A percentile compares a stretch with the other conserved stretches of the same genome.
Evolutionary conservation across 805 yeast species (phyloP).

Genomic region (Metschnikowia koreensis): DNA sequence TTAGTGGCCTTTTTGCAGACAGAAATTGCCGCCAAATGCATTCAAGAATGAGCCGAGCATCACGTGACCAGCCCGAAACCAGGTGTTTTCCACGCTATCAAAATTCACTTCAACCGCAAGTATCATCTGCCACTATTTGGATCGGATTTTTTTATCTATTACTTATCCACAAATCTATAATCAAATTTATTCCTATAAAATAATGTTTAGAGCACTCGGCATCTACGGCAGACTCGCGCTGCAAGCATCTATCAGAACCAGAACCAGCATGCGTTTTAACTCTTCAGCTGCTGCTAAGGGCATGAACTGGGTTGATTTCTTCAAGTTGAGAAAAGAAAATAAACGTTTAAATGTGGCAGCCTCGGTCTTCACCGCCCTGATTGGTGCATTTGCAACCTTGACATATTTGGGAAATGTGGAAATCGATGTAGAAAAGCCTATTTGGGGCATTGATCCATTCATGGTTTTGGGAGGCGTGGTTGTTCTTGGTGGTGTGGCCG

Average conservation of each 20-base stretch:
- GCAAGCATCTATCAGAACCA: not conserved
- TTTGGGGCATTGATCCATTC: conserved; percentile 88
- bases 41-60: too few species aligned
- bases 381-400: conserved; percentile 70
- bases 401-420: conserved; percentile 74
- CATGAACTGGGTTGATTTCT: conserved; percentile 78
- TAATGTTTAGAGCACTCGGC: conserved; percentile 14
- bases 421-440: conserved; percentile 81
- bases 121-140: not conserved
- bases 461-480: conserved; percentile 76
- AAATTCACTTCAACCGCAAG: not conserved
- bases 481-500: conserved; percentile 67
- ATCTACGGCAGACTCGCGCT: conserved; percentile 11
- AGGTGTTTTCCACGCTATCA: not conserved
- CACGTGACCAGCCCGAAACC: not conserved
- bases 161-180: not conserved
- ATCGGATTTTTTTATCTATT: not conserved
- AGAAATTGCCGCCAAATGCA: not conserved
- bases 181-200: not conserved
- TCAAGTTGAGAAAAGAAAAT: conserved; percentile 71
- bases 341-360: conserved; percentile 66
- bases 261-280: conserved; percentile 21
- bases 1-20: too few species aligned
- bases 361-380: conserved; percentile 63
- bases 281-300: conserved; percentile 14